Percentiles rank a stretch among this genome's conserved stretches.
phyloP scores from a whole-genome alignment of 306 rosid genomes.

The Cucurbita maxima region DNA sequence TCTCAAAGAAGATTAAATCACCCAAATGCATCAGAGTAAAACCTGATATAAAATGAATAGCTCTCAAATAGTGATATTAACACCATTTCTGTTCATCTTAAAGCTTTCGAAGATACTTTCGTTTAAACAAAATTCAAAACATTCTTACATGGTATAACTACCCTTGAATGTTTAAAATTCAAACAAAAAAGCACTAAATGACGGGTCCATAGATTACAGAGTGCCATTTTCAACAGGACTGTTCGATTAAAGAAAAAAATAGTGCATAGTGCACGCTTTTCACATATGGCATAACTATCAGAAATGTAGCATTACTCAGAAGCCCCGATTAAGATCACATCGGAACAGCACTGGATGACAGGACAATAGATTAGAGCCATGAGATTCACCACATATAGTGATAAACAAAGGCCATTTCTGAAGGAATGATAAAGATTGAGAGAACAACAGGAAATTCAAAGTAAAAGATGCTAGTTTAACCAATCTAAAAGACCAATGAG shows the following conservation, averaged over 20 bases:
- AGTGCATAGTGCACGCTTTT: neutral
- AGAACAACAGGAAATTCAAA: neutral
- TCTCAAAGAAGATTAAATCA: constrained; percentile 20
- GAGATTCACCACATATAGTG: neutral
- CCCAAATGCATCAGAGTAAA: constrained; percentile 18
- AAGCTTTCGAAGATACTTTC: neutral
- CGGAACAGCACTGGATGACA: neutral
- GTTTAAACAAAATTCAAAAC: neutral
- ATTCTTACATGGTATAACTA: neutral
- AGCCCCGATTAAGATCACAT: neutral
- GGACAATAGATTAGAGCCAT: neutral
- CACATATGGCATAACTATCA: neutral
- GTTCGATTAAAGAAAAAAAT: neutral
- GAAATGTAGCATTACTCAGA: neutral
- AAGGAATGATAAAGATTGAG: neutral
- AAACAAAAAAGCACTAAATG: neutral
- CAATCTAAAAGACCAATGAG: neutral
- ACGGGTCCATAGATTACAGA: neutral
- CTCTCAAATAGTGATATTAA: neutral
- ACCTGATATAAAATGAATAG: neutral
- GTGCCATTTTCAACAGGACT: neutral
- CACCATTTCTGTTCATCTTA: neutral
- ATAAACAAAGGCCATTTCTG: neutral
- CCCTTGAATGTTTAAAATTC: neutral
- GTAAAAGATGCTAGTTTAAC: neutral